Base-by-base conservation (phyloP, 208 protist genomes). In the Acanthamoeba divionensis region DNA sequence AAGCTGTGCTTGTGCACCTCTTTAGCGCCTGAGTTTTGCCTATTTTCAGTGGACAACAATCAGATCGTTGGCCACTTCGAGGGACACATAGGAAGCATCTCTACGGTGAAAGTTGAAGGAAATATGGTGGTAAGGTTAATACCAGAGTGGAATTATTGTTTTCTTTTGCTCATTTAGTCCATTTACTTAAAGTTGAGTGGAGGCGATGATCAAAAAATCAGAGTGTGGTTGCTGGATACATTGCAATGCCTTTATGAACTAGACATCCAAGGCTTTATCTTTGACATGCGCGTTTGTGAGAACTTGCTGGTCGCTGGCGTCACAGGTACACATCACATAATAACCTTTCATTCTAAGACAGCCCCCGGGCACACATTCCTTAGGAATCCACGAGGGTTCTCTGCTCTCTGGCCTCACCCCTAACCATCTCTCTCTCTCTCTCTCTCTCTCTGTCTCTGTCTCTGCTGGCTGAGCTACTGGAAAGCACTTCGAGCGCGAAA, bases 221-320 rank as follows among this genome's bases (percentile, higher is more conserved):
- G 67, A 24, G 67, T 79, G 13, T 79, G 67, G 67, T 24, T 57
- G 10, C 9, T 79, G 38, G 67, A 41, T 29, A 79, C 67, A 1
- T 31, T 79, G 45, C 48, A 79, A 48, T 79, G 67, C 67, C 33
- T 79, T 18, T 18, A 79, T 48, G 55, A 24, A n/a, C 55, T 79
- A 24, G 9, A 0, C 67, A 48, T 79, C 45, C 45, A 48, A 24
- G 67, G 67, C 38, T 57, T 79, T 31, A 48, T 79, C 38, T 79
- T 57, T 31, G 67, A 79, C 67, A 79, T 79, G 26, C 67, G 67
- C 41, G 26, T 79, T 18, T 79, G 67, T 29, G 67, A 79, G 41
- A 79, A 79, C 67, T 57, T 57, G 41, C 41, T 79, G 26, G 67
- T 79, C 26, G 67, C 67, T n/a, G 67, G 67, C n/a, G 67, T 79